Evolutionary conservation across 169 alveolate species (phyloP).

Genomic region (Amoebophrya sp.): DNA sequence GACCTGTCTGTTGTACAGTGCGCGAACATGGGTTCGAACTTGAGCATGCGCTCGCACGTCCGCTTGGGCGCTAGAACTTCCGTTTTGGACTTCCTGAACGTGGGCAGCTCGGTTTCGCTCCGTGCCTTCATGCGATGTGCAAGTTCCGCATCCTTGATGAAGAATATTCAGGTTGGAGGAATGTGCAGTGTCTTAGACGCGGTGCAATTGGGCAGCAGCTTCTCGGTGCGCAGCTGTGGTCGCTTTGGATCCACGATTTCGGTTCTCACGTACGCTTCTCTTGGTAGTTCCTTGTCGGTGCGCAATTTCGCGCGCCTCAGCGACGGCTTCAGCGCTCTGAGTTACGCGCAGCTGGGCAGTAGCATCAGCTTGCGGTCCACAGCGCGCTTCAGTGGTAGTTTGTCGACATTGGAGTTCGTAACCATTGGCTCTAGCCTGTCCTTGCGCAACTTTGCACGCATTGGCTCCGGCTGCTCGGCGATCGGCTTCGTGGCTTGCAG

Average conservation of each 20-base stretch:
- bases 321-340: neutral
- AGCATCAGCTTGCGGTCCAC: neutral
- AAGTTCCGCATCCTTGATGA: neutral
- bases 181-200: neutral
- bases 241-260: neutral
- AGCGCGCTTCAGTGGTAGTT: neutral
- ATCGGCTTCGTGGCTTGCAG: neutral
- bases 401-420: neutral
- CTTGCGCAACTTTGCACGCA: neutral
- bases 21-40: neutral
- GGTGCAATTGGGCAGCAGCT: neutral
- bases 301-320: slow-evolving; percentile 2
- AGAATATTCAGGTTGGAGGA: neutral
- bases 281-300: neutral
- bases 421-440: neutral
- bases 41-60: neutral
- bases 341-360: neutral
- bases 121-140: neutral
- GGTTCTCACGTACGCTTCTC: neutral
- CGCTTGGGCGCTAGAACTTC: neutral
- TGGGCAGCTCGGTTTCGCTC: neutral
- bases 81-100: neutral
- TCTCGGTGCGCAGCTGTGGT: slow-evolving; percentile 24
- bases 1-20: neutral
- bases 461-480: neutral